Conservation (phyloP, 768 basidiomycete species). For the Macrolepiota fuliginosa region DNA sequence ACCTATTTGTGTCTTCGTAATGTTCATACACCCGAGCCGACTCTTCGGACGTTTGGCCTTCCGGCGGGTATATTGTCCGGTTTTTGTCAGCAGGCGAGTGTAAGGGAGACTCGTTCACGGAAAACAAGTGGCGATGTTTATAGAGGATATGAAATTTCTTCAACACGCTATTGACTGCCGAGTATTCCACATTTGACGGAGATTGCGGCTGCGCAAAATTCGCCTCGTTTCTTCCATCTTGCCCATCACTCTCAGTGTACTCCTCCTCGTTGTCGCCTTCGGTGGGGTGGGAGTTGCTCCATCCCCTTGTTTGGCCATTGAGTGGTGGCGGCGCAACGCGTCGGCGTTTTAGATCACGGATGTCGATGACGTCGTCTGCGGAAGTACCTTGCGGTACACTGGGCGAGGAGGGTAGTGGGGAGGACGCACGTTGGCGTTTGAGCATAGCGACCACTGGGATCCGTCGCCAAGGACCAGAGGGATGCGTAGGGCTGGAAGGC, state of each 20-base stretch:
- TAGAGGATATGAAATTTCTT: slow-evolving; percentile 69
- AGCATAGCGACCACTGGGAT: slow-evolving; percentile 34
- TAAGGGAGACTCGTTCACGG: slow-evolving; percentile 10
- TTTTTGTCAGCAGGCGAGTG: slow-evolving; percentile 6
- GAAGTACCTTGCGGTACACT: slow-evolving; percentile 21
- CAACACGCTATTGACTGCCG: slow-evolving; percentile 59
- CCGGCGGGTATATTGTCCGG: not conserved
- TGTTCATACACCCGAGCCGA: slow-evolving; percentile 47
- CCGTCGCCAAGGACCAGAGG: not conserved
- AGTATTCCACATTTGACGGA: slow-evolving; percentile 41
- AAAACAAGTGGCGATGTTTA: slow-evolving; percentile 57
- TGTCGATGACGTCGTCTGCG: slow-evolving; percentile 22
- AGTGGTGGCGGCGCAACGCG: slow-evolving; percentile 49
- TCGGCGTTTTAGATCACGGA: slow-evolving; percentile 48
- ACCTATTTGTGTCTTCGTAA: slow-evolving; percentile 69
- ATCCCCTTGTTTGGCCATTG: slow-evolving; percentile 52
- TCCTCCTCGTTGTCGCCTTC: slow-evolving; percentile 33
- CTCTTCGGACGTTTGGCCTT: slow-evolving; percentile 31
- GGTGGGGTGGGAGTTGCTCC: slow-evolving; percentile 25
- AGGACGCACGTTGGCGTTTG: slow-evolving; percentile 48
- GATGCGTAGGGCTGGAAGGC: slow-evolving; percentile 17
- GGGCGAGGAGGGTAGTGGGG: slow-evolving; percentile 32
- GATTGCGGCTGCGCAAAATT: not conserved
- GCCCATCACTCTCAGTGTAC: slow-evolving; percentile 20
- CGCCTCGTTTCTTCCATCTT: slow-evolving; percentile 24